Evolutionary conservation across 2,329 filamentous ascomycete genomes (phyloP).

Genomic region (Aspergillus sp.): DNA sequence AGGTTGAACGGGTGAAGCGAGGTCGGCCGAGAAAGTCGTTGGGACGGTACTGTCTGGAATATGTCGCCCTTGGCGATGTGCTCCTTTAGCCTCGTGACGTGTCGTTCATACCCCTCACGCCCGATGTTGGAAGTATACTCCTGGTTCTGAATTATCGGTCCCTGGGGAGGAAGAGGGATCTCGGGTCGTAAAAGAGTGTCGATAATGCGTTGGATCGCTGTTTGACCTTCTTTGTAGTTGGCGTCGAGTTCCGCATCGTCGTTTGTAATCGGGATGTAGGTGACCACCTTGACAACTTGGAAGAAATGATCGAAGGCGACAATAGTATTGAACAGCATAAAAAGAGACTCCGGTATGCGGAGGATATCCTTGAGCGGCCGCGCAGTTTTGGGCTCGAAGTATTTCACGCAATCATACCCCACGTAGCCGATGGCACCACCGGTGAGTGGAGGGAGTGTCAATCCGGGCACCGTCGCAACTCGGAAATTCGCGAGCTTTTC

Average conservation of each 20-base stretch:
- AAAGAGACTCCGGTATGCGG: slow-evolving; percentile 86
- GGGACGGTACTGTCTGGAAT: slow-evolving; percentile 94
- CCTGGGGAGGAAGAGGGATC: slow-evolving; percentile 74
- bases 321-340: slow-evolving; percentile 96
- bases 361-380: slow-evolving; percentile 85
- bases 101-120: slow-evolving; percentile 80
- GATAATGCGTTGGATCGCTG: slow-evolving; percentile 66
- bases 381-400: slow-evolving; percentile 97
- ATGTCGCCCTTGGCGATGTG: slow-evolving; percentile 93
- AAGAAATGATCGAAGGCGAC: slow-evolving; percentile 94
- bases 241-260: slow-evolving; percentile 59
- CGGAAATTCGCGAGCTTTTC: slow-evolving; percentile 74
- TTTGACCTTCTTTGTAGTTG: slow-evolving; percentile 68
- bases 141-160: slow-evolving; percentile 68
- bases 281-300: slow-evolving; percentile 89
- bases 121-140: slow-evolving; percentile 93
- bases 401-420: slow-evolving; percentile 94
- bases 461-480: slow-evolving; percentile 77
- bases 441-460: slow-evolving; percentile 80
- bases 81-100: slow-evolving; percentile 81
- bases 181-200: slow-evolving; percentile 71
- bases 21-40: slow-evolving; percentile 86
- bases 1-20: slow-evolving; percentile 96
- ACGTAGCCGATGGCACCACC: slow-evolving; percentile 96
- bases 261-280: slow-evolving; percentile 73